Base-by-base conservation (phyloP, 2,329 filamentous ascomycete genomes). In the Ceratocystis smalleyi region DNA sequence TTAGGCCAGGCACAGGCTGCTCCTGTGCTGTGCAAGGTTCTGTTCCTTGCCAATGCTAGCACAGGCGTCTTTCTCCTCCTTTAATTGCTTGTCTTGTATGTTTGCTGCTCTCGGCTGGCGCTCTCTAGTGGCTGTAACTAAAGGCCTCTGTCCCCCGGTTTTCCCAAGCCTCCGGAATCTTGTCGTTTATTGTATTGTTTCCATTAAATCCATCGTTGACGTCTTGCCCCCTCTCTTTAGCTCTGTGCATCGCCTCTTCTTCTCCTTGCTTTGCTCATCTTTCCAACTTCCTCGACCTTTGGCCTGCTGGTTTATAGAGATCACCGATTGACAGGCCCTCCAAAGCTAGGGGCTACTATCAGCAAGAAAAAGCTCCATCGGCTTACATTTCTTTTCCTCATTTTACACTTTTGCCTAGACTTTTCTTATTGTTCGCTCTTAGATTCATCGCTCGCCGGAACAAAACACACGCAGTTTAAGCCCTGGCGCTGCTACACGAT, bases 101-200 rank as follows among this genome's bases (percentile, higher is more conserved):
- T 10, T 40, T 40, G 35, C 32, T 40, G 10, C 35, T 40, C 10
- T 40, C 5, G 22, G n/a, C 22, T 51, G n/a, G 47, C n/a, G 47
- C 47, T 51, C 47, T 51, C 47, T 54, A 27, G 49, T 47, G 49
- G 49, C 49, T 12, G 49, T 54, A 27, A 27, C 22, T 24, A 54
- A 27, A 22, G 47, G n/a, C n/a, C n/a, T 55, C 22, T 27, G 3
- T 55, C 51, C 15, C 51, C 51, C 22, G 51, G 22, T 10, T 30
- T 55, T 55, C 51, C 51, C 51, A 55, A 55, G 51, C 10, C 51
- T 55, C 51, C 51, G 51, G 51, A 55, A 55, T 55, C 51, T 55
- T 55, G 51, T 32, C 22, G 51, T 55, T 32, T 24, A 30, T 30
- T 24, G 5, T 15, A 19, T 22, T 24, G n/a, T 51, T 54, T 27